These are phyloP conservation scores for Isabelozyma rhagii DNA, from an alignment of 805 yeast genomes.

Conservation along the genomic window DNA sequence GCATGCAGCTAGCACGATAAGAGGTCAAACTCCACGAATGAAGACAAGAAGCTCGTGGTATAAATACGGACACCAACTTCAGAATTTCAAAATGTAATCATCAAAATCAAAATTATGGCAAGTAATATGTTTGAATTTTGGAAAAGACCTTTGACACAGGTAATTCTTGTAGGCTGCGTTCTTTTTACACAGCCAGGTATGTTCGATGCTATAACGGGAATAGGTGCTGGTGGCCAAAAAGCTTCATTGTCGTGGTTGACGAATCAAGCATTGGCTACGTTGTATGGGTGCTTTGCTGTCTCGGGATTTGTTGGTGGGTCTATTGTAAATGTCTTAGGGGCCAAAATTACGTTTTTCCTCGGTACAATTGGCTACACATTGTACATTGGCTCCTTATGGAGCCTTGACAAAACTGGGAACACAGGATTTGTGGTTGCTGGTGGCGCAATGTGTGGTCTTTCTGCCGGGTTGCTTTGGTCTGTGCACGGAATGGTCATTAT, in stretches of 20 bases:
- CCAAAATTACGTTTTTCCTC: slow-evolving; percentile 5
- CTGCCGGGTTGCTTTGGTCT: slow-evolving; percentile 11
- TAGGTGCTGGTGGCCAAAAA: slow-evolving; percentile 9
- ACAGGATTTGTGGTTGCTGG: slow-evolving; percentile 8
- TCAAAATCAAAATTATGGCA: not conserved
- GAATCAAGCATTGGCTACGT: slow-evolving; percentile 6
- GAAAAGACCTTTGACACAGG: slow-evolving; percentile 6
- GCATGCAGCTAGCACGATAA: not conserved
- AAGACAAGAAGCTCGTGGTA: not conserved
- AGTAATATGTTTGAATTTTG: not conserved
- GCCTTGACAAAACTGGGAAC: slow-evolving; percentile 7
- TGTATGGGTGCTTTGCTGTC: slow-evolving; percentile 8
- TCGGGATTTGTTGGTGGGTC: slow-evolving; percentile 9
- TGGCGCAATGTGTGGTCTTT: slow-evolving; percentile 6
- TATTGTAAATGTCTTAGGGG: slow-evolving; percentile 3
- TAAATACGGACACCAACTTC: not conserved
- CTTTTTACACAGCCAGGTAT: slow-evolving; percentile 7
- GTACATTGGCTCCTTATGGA: slow-evolving; percentile 13
- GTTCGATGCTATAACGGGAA: slow-evolving; percentile 7
- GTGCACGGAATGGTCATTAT: slow-evolving; percentile 10
- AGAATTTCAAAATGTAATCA: not conserved
- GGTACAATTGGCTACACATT: slow-evolving; percentile 12
- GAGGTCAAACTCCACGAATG: not conserved
- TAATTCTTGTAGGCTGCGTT: slow-evolving; percentile 1
- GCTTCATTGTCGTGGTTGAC: slow-evolving; percentile 4